Percentiles rank a stretch among this genome's conserved stretches.
phyloP scores from a whole-genome alignment of 2,329 filamentous ascomycete species.

The Fusarium neocosmosporiellum region DNA sequence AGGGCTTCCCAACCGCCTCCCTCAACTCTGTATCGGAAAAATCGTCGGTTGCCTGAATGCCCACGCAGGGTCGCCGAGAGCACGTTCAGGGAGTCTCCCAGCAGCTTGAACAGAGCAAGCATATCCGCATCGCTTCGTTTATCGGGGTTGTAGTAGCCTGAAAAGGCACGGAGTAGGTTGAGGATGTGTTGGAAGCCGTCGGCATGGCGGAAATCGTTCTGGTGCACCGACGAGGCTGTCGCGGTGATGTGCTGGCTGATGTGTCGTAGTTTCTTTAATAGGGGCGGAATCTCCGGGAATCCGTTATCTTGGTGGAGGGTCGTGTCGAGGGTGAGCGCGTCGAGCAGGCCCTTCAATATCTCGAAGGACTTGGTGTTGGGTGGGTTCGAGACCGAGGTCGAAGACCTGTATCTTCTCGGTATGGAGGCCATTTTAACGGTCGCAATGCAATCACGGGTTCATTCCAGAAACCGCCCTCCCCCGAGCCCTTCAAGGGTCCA shows the following conservation, averaged over 20 bases:
- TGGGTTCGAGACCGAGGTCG: constrained; percentile 69
- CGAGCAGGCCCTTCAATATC: constrained; percentile 66
- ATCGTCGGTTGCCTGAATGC: constrained; percentile 87
- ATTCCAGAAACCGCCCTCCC: constrained; percentile 45
- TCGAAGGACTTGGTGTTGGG: constrained; percentile 70
- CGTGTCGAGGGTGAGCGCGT: constrained; percentile 53
- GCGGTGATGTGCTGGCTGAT: constrained; percentile 73
- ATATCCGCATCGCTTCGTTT: constrained; percentile 72
- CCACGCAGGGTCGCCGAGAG: constrained; percentile 80
- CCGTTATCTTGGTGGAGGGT: constrained; percentile 50
- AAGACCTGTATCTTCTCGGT: constrained; percentile 71
- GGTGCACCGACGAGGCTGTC: constrained; percentile 61
- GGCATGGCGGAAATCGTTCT: constrained; percentile 86
- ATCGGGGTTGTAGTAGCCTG: constrained; percentile 79
- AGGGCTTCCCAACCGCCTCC: constrained; percentile 83
- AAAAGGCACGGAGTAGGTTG: constrained; percentile 74
- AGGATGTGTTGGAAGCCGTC: constrained; percentile 82
- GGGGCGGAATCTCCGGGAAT: constrained; percentile 60
- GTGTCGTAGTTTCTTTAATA: constrained; percentile 69
- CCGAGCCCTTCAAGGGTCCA: constrained; percentile 54
- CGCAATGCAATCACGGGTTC: constrained; percentile 35
- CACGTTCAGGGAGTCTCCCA: constrained; percentile 78
- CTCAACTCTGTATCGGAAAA: constrained; percentile 82
- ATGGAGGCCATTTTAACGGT: constrained; percentile 60
- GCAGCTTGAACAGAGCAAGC: constrained; percentile 72